Evolutionary conservation across 352 stramenopile genomes (phyloP), one percentile per base, ranked within the genome.

Genomic region (Hyaloperonospora arabidopsidis): DNA sequence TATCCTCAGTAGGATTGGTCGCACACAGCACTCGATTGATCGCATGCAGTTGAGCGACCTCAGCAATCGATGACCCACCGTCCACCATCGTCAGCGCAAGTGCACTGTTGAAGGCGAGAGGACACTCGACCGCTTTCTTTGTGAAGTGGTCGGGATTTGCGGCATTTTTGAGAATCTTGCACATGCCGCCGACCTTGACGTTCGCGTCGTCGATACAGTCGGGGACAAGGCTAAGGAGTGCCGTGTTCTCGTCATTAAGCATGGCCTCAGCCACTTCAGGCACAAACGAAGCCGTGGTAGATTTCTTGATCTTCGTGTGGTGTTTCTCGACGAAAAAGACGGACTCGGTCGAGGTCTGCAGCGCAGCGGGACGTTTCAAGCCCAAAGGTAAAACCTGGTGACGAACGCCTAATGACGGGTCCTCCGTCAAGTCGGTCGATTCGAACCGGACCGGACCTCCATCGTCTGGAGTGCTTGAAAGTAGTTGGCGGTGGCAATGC

Each of bases 201-300:
- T 47, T 21, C 12, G 11, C 41, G 2, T 2, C 19, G 0, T 3
- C 41, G 7, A 47, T 18, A 47, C 41, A 47, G 18, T n/a, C 41
- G 32, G 10, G 19, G 41, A 47, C 6, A 21, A 47, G 1, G 19
- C 32, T 47, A 2, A 32, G 41, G 17, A 47, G 41, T 10, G 41
- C 19, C 41, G 41, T 47, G 41, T 32, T 47, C 36, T 45, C 5
- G 17, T n/a, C n/a, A n/a, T n/a, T n/a, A n/a, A n/a, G n/a, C n/a
- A n/a, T n/a, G n/a, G n/a, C n/a, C n/a, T n/a, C n/a, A n/a, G n/a
- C n/a, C n/a, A n/a, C n/a, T n/a, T n/a, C n/a, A n/a, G n/a, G n/a
- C n/a, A n/a, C n/a, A n/a, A n/a, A n/a, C n/a, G n/a, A n/a, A n/a
- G n/a, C n/a, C n/a, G n/a, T n/a, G n/a, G n/a, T n/a, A n/a, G n/a